Evolutionary conservation across 441 rosid species (phyloP).

Genomic region (Jatropha podagrica): DNA sequence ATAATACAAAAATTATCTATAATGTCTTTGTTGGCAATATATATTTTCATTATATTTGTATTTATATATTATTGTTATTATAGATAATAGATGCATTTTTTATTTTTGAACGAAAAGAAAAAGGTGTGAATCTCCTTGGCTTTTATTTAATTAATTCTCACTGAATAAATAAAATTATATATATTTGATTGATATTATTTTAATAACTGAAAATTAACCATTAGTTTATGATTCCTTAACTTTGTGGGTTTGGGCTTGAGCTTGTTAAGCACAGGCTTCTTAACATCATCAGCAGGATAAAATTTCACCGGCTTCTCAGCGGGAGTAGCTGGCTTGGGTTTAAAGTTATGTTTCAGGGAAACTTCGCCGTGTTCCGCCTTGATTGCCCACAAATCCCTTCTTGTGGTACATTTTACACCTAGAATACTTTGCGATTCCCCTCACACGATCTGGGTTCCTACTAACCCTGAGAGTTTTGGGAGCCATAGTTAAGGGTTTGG

Average conservation of each 20-base stretch:
- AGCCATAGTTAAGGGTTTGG: slow-evolving; percentile 48
- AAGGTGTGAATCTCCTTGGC: too few species aligned
- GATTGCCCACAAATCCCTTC: slow-evolving; percentile 84
- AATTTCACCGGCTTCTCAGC: slow-evolving; percentile 66
- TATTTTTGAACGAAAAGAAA: too few species aligned
- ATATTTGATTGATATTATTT: too few species aligned
- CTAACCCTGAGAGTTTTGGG: slow-evolving; percentile 47
- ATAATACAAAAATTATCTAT: too few species aligned
- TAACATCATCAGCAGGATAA: slow-evolving; percentile 85
- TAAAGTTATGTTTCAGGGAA: slow-evolving; percentile 69
- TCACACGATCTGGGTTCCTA: slow-evolving; percentile 75
- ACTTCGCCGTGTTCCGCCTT: slow-evolving; percentile 86
- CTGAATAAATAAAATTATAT: too few species aligned
- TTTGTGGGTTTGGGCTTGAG: slow-evolving; percentile 76
- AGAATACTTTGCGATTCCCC: slow-evolving; percentile 77
- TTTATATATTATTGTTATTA: too few species aligned
- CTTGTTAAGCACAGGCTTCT: slow-evolving; percentile 67
- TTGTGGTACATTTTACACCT: slow-evolving; percentile 85
- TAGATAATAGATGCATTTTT: too few species aligned
- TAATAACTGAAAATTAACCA: too few species aligned
- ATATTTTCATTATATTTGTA: too few species aligned
- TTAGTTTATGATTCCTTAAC: slow-evolving; percentile 43
- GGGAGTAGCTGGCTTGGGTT: slow-evolving; percentile 51
- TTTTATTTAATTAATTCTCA: too few species aligned
- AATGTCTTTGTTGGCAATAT: too few species aligned